Evolutionary conservation across 2,329 filamentous ascomycete species (phyloP).

Genomic region (Coniochaeta ligniaria): DNA sequence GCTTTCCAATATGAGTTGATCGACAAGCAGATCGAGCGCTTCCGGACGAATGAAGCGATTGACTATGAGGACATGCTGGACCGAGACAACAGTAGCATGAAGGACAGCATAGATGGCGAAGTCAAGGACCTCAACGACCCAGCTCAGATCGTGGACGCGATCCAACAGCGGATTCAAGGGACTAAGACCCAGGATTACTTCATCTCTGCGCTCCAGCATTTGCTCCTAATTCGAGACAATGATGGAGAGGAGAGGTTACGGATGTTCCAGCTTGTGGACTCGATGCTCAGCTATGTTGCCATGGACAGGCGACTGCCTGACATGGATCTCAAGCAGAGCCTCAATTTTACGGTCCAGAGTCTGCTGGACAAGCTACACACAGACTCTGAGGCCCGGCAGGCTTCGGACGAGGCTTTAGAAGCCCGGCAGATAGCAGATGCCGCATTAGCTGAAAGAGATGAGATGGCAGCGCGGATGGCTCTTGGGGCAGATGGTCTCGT

Average conservation of each 20-base stretch:
- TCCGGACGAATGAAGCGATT: constrained; percentile 88
- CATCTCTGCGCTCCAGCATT: constrained; percentile 87
- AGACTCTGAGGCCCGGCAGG: constrained; percentile 87
- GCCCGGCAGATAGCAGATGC: constrained; percentile 90
- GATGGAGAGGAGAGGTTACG: constrained; percentile 85
- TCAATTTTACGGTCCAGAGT: constrained; percentile 96
- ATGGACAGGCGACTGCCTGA: constrained; percentile 95
- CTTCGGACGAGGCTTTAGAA: constrained; percentile 85
- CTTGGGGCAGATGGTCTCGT: constrained; percentile 90
- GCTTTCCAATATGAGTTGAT: constrained; percentile 97
- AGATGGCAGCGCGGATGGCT: constrained; percentile 82
- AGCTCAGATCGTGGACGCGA: constrained; percentile 87
- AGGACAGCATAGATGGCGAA: constrained; percentile 79
- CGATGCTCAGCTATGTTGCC: constrained; percentile 98
- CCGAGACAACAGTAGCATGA: constrained; percentile 81
- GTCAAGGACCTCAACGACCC: constrained; percentile 91
- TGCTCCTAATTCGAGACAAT: constrained; percentile 85
- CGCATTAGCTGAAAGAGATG: constrained; percentile 92
- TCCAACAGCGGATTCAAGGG: constrained; percentile 75
- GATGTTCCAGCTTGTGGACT: constrained; percentile 96
- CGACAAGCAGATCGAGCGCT: constrained; percentile 95
- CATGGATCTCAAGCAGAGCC: constrained; percentile 94
- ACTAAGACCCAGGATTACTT: constrained; percentile 93
- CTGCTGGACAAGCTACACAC: constrained; percentile 93
- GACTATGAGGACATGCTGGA: constrained; percentile 98